phyloP scores from a whole-genome alignment of 1,284 basidiomycete species.

The Phenoliferia sp. region DNA sequence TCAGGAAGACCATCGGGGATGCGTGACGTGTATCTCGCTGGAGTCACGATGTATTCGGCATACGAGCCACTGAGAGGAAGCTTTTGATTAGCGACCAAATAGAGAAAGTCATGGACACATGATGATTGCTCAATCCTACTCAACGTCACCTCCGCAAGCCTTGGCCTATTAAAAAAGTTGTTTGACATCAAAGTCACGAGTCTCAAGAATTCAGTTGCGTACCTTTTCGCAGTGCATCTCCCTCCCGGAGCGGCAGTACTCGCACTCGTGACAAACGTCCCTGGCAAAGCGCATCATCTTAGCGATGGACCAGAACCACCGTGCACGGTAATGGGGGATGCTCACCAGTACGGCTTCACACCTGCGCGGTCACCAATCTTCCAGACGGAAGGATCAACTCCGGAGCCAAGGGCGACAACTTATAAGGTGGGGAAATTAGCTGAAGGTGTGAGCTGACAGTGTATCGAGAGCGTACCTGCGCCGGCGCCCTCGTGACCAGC shows the following conservation, averaged over 20 bases:
- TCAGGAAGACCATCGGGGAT: conserved; percentile 17
- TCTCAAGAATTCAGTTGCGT: neutral
- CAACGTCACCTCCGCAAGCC: neutral
- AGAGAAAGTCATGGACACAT: too few species aligned
- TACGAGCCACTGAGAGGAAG: neutral
- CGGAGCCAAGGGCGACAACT: conserved; percentile 13
- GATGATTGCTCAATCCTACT: neutral
- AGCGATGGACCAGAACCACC: too few species aligned
- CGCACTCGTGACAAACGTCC: conserved; percentile 18
- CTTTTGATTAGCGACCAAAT: too few species aligned
- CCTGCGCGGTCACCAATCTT: conserved; percentile 23
- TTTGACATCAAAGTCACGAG: neutral
- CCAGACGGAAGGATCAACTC: conserved; percentile 13
- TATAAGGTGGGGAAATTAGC: too few species aligned
- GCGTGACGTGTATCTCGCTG: conserved; percentile 11
- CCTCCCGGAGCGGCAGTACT: neutral
- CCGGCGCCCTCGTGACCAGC: too few species aligned
- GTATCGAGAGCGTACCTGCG: too few species aligned
- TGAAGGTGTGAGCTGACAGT: too few species aligned
- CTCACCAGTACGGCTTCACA: conserved; percentile 25
- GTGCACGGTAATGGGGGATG: too few species aligned
- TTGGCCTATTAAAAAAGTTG: too few species aligned
- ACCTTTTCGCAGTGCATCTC: conserved; percentile 23
- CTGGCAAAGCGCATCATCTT: too few species aligned
- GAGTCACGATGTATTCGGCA: conserved; percentile 15